phyloP scores from a whole-genome alignment of 768 basidiomycete genomes.

The Hygrocybe coccinea region DNA sequence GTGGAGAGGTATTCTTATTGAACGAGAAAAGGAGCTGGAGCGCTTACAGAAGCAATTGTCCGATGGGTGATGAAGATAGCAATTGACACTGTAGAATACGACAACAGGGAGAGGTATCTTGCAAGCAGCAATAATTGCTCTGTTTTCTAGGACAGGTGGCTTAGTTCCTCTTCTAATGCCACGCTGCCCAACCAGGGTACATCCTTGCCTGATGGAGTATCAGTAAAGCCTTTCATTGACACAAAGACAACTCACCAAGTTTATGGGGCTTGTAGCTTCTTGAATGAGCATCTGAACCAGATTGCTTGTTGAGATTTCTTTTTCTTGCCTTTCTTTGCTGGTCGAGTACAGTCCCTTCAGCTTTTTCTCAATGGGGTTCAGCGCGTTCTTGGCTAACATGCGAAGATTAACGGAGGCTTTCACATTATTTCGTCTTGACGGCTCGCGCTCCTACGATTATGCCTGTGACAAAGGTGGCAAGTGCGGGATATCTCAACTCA shows the following conservation, averaged over 20 bases:
- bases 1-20: constrained; percentile 61
- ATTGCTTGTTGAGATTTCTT: constrained; percentile 69
- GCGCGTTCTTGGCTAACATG: constrained; percentile 65
- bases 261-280: constrained; percentile 70
- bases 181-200: constrained; percentile 90
- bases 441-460: constrained; percentile 40
- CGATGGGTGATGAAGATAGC: background rate
- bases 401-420: constrained; percentile 54
- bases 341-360: constrained; percentile 65
- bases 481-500: constrained; percentile 21
- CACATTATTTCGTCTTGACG: constrained; percentile 39
- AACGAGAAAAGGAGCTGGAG: constrained; percentile 79
- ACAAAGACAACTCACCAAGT: constrained; percentile 44
- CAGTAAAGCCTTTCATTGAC: background rate
- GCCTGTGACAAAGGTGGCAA: background rate
- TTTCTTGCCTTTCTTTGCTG: constrained; percentile 48
- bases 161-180: constrained; percentile 43
- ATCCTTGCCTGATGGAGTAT: constrained; percentile 61
- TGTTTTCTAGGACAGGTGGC: background rate
- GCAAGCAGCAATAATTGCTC: background rate
- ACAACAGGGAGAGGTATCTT: no score
- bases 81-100: background rate
- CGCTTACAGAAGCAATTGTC: constrained; percentile 55
- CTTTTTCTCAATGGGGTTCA: constrained; percentile 81
- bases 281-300: constrained; percentile 89